A percentile compares a stretch with the other conserved stretches of the same genome.
Conservation (phyloP, 257 asterid species). For the Przewalskia tangutica region DNA sequence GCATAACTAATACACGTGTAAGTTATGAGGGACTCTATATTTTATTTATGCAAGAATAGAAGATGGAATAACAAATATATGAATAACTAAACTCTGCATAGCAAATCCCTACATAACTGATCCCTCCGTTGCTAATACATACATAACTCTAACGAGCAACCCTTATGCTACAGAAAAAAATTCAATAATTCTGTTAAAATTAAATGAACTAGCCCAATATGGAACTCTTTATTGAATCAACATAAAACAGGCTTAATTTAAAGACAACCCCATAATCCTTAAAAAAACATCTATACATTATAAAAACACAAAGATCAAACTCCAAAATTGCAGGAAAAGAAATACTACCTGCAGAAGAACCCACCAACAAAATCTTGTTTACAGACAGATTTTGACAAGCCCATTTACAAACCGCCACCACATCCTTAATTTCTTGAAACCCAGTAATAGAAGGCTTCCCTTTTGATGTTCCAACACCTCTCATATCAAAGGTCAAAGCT, state of each 20-base stretch:
- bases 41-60: no score
- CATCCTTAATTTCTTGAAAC: conserved; percentile 32
- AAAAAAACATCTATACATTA: background rate
- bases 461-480: conserved; percentile 45
- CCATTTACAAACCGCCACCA: conserved; percentile 47
- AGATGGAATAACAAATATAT: no score
- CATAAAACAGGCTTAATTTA: background rate
- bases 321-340: background rate
- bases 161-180: no score
- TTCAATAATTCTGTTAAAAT: no score
- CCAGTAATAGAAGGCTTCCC: conserved; percentile 41
- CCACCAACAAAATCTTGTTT: conserved; percentile 27
- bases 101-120: no score
- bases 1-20: no score
- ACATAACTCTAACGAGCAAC: no score
- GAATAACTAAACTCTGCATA: no score
- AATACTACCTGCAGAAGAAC: conserved; percentile 49
- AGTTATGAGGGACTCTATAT: no score
- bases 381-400: conserved; percentile 17
- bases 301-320: background rate
- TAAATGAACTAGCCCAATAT: no score
- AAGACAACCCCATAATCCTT: background rate
- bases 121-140: no score
- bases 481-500: conserved; percentile 48
- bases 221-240: background rate